Evolutionary conservation across 805 yeast species (phyloP), one percentile per base, ranked within the genome.

Genomic region (Zygotorulaspora chibaensis): DNA sequence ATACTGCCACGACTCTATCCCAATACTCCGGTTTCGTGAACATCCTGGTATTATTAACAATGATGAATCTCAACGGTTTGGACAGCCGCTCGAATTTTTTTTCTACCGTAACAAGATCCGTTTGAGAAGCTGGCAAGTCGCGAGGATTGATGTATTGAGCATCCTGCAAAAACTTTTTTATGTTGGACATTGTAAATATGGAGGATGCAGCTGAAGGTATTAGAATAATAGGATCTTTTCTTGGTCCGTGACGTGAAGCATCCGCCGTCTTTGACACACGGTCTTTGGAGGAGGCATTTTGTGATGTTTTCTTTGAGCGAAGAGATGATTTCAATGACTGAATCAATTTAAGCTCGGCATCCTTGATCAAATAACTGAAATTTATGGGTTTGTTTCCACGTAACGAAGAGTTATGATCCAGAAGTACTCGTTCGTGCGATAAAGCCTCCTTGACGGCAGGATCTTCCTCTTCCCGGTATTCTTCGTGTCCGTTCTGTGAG

Each of bases 11-110:
- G 1, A 93, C 97, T 48, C 99, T 77, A 61, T 88, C 95, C 99
- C 99, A 93, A 68, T 93, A 88, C 64, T 93, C 98, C 3, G 96
- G 95, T 63, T 90, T 91, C 18, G 86, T 83, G 68, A 85, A 85
- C 67, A 82, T 77, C 43, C 89, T 95, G 4, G 89, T 88, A 46
- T 87, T 85, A 62, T 87, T 95, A 27, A 90, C 97, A 45, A 93
- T 84, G 55, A 89, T 50, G 47, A 66, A 65, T 42, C 61, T 62
- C 16, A 64, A 40, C 11, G 68, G 67, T 43, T 50, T 62, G 12
- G 54, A 52, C 23, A 66, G 46, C 12, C 56, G 56, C 31, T 65
- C 67, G 25, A 66, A 55, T 40, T 61, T 63, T 42, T 63, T 66
- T 27, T 60, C 62, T 33, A 62, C 58, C 1, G 61, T 62, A 15